A percentile compares a stretch with the other conserved stretches of the same genome.
phyloP scores from a whole-genome alignment of 306 rosid genomes.

The Ormosia emarginata region DNA sequence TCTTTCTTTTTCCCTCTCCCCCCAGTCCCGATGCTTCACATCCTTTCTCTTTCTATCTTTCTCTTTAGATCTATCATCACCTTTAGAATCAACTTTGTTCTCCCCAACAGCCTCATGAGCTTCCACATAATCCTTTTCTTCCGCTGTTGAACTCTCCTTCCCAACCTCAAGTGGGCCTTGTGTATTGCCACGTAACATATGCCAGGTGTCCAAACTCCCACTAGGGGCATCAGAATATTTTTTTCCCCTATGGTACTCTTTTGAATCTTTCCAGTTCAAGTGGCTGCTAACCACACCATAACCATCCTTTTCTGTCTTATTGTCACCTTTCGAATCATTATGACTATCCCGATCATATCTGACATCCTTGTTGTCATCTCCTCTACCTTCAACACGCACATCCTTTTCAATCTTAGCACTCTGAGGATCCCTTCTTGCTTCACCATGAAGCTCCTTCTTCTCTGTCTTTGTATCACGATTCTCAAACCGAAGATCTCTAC shows the following conservation, averaged over 20 bases:
- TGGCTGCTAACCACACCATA: constrained; percentile 42
- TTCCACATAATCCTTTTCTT: constrained; percentile 62
- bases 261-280: constrained; percentile 74
- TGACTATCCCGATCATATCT: constrained; percentile 63
- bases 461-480: constrained; percentile 66
- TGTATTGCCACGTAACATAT: constrained; percentile 38
- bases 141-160: constrained; percentile 54
- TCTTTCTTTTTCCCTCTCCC: constrained; percentile 82
- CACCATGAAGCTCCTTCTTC: constrained; percentile 54
- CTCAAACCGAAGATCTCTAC: constrained; percentile 62
- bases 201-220: constrained; percentile 59
- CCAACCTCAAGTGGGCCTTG: constrained; percentile 61
- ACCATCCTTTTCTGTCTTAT: constrained; percentile 62
- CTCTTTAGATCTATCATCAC: constrained; percentile 76
- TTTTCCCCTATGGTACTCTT: constrained; percentile 73
- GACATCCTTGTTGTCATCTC: constrained; percentile 65
- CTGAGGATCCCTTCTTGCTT: constrained; percentile 61
- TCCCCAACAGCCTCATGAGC: constrained; percentile 77
- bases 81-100: constrained; percentile 74
- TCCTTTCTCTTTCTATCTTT: constrained; percentile 92
- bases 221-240: constrained; percentile 63
- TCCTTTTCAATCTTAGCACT: constrained; percentile 75
- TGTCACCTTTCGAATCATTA: constrained; percentile 57
- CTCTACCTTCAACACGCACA: constrained; percentile 49
- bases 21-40: constrained; percentile 77